Conservation (phyloP, 2,329 filamentous ascomycete species). For the Monosporascus cannonballus region DNA sequence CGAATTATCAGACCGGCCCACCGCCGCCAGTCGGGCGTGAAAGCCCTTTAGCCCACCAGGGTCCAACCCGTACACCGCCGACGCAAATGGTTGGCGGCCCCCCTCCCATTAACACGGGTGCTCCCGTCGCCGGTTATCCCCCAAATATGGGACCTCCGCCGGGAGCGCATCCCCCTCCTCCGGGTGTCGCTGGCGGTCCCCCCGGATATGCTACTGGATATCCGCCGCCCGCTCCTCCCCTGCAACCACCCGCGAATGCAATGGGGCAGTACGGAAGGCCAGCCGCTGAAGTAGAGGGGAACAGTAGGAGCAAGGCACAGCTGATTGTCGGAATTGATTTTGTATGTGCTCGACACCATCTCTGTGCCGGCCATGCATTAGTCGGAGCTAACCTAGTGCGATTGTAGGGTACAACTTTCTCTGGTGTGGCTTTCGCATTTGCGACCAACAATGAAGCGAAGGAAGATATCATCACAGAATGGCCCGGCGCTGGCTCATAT, state of each 20-base stretch:
- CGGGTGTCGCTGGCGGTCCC: constrained; percentile 35
- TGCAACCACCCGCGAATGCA: constrained; percentile 29
- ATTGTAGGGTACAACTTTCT: constrained; percentile 86
- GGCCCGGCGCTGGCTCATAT: constrained; percentile 94
- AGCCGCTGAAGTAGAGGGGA: constrained; percentile 76
- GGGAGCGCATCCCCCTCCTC: constrained; percentile 33
- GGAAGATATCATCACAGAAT: constrained; percentile 98
- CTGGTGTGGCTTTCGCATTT: constrained; percentile 93
- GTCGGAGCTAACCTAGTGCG: constrained; percentile 14
- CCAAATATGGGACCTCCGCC: constrained; percentile 42
- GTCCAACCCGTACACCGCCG: constrained; percentile 48
- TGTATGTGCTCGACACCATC: constrained; percentile 46
- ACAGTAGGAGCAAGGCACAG: constrained; percentile 87
- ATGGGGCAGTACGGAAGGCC: constrained; percentile 39
- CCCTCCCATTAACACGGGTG: constrained; percentile 61
- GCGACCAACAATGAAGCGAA: constrained; percentile 96
- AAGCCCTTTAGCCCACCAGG: constrained; percentile 43
- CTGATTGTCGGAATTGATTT: constrained; percentile 99
- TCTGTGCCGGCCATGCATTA: not conserved
- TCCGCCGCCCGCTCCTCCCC: constrained; percentile 35
- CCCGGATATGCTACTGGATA: constrained; percentile 45
- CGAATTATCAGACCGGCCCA: constrained; percentile 45
- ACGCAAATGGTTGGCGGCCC: constrained; percentile 58
- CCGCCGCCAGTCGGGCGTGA: constrained; percentile 46
- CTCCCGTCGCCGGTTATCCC: constrained; percentile 53